phyloP scores from a whole-genome alignment of 768 basidiomycete species.

The Inosperma sp. region DNA sequence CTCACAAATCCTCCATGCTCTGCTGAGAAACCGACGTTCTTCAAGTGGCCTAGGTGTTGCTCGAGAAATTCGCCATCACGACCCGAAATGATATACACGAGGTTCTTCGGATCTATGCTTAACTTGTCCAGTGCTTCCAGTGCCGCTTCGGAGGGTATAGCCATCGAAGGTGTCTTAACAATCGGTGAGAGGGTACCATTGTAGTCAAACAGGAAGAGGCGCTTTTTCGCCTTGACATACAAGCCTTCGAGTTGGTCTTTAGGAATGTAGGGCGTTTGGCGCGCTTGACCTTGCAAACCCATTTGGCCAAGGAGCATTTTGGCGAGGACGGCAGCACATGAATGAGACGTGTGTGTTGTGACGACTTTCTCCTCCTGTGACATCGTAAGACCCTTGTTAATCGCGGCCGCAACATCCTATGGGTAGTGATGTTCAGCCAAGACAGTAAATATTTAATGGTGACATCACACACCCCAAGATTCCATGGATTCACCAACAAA shows the following conservation, averaged over 20 bases:
- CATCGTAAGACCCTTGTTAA: slow-evolving; percentile 87
- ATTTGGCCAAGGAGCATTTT: slow-evolving; percentile 85
- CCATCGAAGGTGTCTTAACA: slow-evolving; percentile 89
- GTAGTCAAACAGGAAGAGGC: slow-evolving; percentile 93
- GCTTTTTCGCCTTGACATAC: slow-evolving; percentile 71
- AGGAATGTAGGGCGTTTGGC: slow-evolving; percentile 82
- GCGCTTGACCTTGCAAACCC: slow-evolving; percentile 70
- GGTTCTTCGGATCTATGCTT: slow-evolving; percentile 74
- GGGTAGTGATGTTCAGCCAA: slow-evolving; percentile 1
- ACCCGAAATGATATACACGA: slow-evolving; percentile 97
- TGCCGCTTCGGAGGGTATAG: slow-evolving; percentile 70
- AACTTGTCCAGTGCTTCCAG: slow-evolving; percentile 71
- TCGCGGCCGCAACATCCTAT: slow-evolving; percentile 83
- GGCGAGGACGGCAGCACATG: slow-evolving; percentile 87
- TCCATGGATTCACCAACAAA: slow-evolving; percentile 93
- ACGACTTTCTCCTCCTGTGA: slow-evolving; percentile 76
- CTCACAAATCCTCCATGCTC: slow-evolving; percentile 95
- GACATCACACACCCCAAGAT: slow-evolving; percentile 65
- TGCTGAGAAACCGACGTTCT: slow-evolving; percentile 82
- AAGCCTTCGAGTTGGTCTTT: slow-evolving; percentile 49
- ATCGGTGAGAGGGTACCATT: slow-evolving; percentile 97
- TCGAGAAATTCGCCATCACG: slow-evolving; percentile 92
- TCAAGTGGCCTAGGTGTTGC: slow-evolving; percentile 82
- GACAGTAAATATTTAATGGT: slow-evolving; percentile 9
- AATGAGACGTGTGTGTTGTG: slow-evolving; percentile 89